Base-by-base conservation (phyloP, 139 green algal genomes). In the Coelastrella sp. region DNA sequence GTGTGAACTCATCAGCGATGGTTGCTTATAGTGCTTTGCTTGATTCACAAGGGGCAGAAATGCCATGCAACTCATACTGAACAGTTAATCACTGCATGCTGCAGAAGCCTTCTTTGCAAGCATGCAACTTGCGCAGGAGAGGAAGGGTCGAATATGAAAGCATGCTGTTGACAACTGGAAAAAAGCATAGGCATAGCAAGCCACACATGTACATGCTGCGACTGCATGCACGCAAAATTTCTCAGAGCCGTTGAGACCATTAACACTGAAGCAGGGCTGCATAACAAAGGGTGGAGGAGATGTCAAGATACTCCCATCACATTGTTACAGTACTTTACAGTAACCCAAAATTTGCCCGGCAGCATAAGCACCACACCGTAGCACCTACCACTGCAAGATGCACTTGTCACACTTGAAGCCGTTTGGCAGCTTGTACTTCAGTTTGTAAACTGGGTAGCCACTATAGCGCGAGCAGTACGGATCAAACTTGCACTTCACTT, bases 351-450 rank as follows among this genome's bases (percentile, higher is more conserved):
- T 58, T 66, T 49, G 15, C 57, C 9, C 35, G 15, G 14, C 78
- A 11, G 25, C 35, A 20, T 14, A 8, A 25, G 78, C 57, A 56
- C 6, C 63, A 17, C 63, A 70, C 15, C 63, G 63, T 70, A 70
- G 15, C 82, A 56, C 82, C 49, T 24, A 88, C 84, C 92, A 94
- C 72, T 94, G 93, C 66, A 95, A 61, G 11, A 95, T 82, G 83
- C 93, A 95, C 58, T 61, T 85, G 15, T 88, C 82, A 60, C 91
- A 93, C 12, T 61, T 88, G 25, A 90, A 63, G 10, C 76, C 91
- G 10, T 22, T 7, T 0, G 87, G 91, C 70, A 95, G 92, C 58
- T 91, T 88, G 90, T 92, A 95, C 15, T 74, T 60, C 78, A 92
- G 76, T 20, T 68, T 89, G 88, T 93, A 95, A 6, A 90, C 85